Base-by-base conservation (phyloP, 495 filamentous ascomycete genomes). In the Aspergillus taichungensis region DNA sequence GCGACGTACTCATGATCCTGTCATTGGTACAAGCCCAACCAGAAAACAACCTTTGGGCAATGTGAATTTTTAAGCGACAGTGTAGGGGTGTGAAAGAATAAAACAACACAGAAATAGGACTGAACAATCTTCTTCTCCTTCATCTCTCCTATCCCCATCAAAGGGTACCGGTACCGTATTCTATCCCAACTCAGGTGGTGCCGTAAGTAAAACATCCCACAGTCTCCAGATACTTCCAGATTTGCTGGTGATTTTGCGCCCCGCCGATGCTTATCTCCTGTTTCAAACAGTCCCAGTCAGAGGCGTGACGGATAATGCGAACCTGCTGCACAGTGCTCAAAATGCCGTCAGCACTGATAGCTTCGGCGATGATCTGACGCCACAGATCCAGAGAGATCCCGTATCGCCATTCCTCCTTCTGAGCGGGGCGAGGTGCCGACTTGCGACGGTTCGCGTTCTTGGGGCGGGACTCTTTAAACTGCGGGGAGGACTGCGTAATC, bases 191-290 rank as follows among this genome's bases (percentile, higher is more conserved):
- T 27, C 9, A 45, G 18, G 50, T 24, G 18, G 50, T 39, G 14
- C 44, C 54, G 46, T 65, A 65, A 11, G 51, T 53, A 37, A 65
- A 62, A 35, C 62, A 65, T 6, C 52, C 39, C 7, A 62, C 52
- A 13, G 47, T 56, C 11, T 65, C 56, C 13, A 65, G 44, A 18
- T 60, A 50, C 30, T 60, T 65, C 62, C 62, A 65, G n/a, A 65
- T 53, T 33, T 62, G 59, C 48, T 65, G 56, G 35, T 62, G 43
- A n/a, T 50, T 39, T 13, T 56, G 47, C 2, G 47, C 53, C 0
- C 62, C 62, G 31, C 51, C 53, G 33, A 60, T 58, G 2, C 37
- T 50, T 42, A 62, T 29, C 44, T 59, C 56, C 13, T 54, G 49
- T 0, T 42, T 47, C 3, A 63, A 18, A 9, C 49, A 50, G 12